Conservation (phyloP, 805 yeast genomes). For the Candida hungchunana region DNA sequence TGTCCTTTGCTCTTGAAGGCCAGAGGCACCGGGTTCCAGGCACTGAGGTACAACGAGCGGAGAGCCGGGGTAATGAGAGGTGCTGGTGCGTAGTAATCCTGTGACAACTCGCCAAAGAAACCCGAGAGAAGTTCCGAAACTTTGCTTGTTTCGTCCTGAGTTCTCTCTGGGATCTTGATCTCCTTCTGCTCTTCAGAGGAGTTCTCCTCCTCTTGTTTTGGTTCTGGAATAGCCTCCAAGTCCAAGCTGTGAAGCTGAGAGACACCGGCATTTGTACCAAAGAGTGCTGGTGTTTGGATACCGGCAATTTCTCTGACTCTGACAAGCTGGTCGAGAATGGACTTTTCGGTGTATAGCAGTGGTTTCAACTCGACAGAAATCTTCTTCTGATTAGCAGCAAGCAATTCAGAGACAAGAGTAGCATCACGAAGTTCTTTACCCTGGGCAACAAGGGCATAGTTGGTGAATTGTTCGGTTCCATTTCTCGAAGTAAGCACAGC, state of each 20-base stretch:
- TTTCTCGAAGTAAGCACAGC: constrained; percentile 57
- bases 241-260: constrained; percentile 42
- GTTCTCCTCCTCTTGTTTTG: constrained; percentile 12
- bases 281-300: constrained; percentile 41
- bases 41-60: constrained; percentile 63
- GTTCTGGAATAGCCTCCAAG: constrained; percentile 28
- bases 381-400: constrained; percentile 22
- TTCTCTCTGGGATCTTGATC: constrained; percentile 20
- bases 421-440: constrained; percentile 31
- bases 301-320: constrained; percentile 61
- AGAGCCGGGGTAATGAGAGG: constrained; percentile 32
- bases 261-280: constrained; percentile 42
- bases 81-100: constrained; percentile 19
- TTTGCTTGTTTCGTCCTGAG: constrained; percentile 22
- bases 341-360: constrained; percentile 55
- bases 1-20: constrained; percentile 67
- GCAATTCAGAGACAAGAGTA: constrained; percentile 27
- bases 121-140: constrained; percentile 18
- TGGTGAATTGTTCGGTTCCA: constrained; percentile 54
- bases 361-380: constrained; percentile 45
- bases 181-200: constrained; percentile 7
- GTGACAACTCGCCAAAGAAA: constrained; percentile 20
- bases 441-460: constrained; percentile 43
- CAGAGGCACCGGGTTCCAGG: constrained; percentile 84
- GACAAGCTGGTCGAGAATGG: constrained; percentile 57